Conservation (phyloP, 768 basidiomycete genomes). For the Pisolithus microcarpus region DNA sequence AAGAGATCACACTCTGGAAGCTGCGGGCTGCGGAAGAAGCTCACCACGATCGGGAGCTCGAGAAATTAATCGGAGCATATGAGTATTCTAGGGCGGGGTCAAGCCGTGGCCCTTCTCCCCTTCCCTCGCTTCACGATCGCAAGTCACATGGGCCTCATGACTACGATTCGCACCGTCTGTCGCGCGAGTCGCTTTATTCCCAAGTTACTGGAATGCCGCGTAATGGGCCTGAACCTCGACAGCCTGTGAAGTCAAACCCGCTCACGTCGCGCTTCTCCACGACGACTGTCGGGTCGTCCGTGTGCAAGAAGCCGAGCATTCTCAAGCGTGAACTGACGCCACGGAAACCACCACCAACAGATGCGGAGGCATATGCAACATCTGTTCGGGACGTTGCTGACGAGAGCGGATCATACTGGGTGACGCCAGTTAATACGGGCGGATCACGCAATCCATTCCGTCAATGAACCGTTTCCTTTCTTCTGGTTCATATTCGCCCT, state of each 20-base stretch:
- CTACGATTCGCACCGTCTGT: conserved; percentile 26
- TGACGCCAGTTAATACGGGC: conserved; percentile 38
- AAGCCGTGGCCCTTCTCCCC: conserved; percentile 34
- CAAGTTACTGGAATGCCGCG: conserved; percentile 59
- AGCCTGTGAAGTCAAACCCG: conserved; percentile 50
- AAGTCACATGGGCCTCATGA: conserved; percentile 18
- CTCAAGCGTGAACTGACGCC: conserved; percentile 20
- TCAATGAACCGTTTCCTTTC: conserved; percentile 22
- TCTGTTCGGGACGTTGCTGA: conserved; percentile 35
- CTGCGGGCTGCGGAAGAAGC: conserved; percentile 46
- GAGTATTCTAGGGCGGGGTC: conserved; percentile 39
- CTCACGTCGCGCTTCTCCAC: conserved; percentile 43
- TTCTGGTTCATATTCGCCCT: conserved; percentile 6
- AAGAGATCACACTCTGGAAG: conserved; percentile 47
- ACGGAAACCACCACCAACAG: conserved; percentile 34
- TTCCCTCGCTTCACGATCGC: conserved; percentile 32
- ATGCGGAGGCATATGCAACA: conserved; percentile 55
- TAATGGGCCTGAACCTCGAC: conserved; percentile 61
- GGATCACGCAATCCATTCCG: conserved; percentile 50
- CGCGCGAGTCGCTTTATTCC: conserved; percentile 57
- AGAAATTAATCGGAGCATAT: conserved; percentile 44
- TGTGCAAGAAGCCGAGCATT: conserved; percentile 25
- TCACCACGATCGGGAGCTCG: conserved; percentile 40
- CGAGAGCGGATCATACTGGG: conserved; percentile 34
- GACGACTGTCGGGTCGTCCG: conserved; percentile 36